These are phyloP conservation scores for Primulina eburnea DNA, from an alignment of 257 asterid species.

Conservation along the genomic window DNA sequence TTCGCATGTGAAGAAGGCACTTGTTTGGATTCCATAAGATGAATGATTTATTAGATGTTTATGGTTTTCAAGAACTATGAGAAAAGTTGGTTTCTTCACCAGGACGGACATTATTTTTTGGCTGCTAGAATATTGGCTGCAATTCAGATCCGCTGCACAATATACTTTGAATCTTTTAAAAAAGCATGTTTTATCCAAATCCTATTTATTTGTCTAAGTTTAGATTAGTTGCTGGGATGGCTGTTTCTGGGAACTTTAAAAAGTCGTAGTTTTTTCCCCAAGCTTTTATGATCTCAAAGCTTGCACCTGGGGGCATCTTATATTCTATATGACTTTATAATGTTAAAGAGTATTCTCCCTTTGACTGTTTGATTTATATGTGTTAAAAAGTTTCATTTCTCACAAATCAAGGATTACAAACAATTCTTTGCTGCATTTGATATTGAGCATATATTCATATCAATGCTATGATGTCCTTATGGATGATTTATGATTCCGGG, in stretches of 20 bases:
- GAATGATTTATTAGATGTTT: background rate
- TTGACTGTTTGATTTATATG: no score
- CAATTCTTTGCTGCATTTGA: background rate
- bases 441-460: background rate
- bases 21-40: background rate
- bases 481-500: background rate
- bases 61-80: background rate
- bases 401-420: background rate
- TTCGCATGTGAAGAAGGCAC: background rate
- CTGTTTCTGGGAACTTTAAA: constrained; percentile 16
- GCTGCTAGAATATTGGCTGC: background rate
- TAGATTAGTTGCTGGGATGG: constrained; percentile 10
- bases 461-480: background rate
- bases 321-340: background rate
- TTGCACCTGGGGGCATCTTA: background rate
- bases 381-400: background rate
- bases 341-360: background rate
- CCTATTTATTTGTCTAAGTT: constrained; percentile 2
- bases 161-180: background rate
- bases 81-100: background rate
- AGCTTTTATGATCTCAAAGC: constrained; percentile 10
- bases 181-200: constrained; percentile 7
- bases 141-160: background rate
- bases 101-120: no score
- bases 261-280: background rate